A percentile compares a stretch with the other conserved stretches of the same genome.
Conservation (phyloP, 2,329 filamentous ascomycete species). For the Curvularia lunata region DNA sequence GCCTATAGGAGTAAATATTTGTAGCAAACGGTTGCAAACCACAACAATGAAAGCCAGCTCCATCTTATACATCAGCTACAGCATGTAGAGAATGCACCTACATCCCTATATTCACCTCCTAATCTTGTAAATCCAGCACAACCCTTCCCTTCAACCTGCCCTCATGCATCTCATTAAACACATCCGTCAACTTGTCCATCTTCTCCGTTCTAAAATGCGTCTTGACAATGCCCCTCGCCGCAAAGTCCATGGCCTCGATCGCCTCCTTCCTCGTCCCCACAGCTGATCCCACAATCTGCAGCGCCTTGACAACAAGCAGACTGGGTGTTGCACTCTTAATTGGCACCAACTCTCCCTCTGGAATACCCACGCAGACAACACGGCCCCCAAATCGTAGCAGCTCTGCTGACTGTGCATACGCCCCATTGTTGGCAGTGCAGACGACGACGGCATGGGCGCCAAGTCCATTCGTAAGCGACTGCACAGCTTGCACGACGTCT, state of each 20-base stretch:
- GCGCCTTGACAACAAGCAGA: constrained; percentile 51
- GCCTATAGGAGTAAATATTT: too few relatives aligned
- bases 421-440: constrained; percentile 56
- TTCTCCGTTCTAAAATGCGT: constrained; percentile 55
- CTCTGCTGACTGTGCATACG: constrained; percentile 52
- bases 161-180: constrained; percentile 57
- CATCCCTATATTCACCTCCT: neutral
- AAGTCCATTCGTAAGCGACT: constrained; percentile 62
- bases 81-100: neutral
- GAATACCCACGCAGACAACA: constrained; percentile 56
- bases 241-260: constrained; percentile 58
- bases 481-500: constrained; percentile 62
- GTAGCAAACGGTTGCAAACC: neutral
- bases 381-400: constrained; percentile 55
- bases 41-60: neutral
- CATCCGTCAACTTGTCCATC: constrained; percentile 55
- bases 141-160: constrained; percentile 56
- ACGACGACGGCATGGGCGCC: constrained; percentile 68
- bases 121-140: constrained; percentile 52
- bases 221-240: constrained; percentile 53
- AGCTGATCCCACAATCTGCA: constrained; percentile 54
- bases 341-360: constrained; percentile 55
- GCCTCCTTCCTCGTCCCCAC: constrained; percentile 57
- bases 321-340: constrained; percentile 53
- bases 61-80: too few relatives aligned